These are phyloP conservation scores for Epichloe hybrida DNA, from an alignment of 2,329 filamentous ascomycete genomes.

Conservation along the genomic window DNA sequence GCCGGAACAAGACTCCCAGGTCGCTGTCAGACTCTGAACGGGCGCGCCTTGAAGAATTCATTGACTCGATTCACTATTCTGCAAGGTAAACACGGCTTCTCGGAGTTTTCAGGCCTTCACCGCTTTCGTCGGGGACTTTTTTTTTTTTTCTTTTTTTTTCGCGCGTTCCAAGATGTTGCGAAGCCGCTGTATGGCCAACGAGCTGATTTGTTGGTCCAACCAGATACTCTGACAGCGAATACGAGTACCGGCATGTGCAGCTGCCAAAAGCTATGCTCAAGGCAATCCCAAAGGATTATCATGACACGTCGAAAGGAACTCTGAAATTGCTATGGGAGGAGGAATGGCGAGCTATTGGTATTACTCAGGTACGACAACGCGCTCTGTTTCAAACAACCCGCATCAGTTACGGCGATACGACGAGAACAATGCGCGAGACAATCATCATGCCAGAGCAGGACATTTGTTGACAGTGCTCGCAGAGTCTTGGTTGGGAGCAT, in stretches of 20 bases:
- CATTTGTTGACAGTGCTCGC: constrained; percentile 5
- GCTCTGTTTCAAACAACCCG: background rate
- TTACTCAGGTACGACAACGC: constrained; percentile 63
- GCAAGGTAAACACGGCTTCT: constrained; percentile 44
- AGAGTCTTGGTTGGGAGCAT: constrained; percentile 98
- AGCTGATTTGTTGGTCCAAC: background rate
- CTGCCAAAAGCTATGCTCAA: constrained; percentile 98
- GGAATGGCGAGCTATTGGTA: constrained; percentile 92
- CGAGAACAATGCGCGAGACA: background rate
- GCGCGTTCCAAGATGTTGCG: background rate
- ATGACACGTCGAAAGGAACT: constrained; percentile 77
- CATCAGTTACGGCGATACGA: background rate
- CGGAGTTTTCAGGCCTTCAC: background rate
- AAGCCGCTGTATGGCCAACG: background rate
- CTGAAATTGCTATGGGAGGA: constrained; percentile 96
- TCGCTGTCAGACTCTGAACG: constrained; percentile 70
- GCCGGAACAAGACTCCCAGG: constrained; percentile 78
- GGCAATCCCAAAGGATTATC: constrained; percentile 87
- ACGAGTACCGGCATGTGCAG: constrained; percentile 95
- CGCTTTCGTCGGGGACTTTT: background rate
- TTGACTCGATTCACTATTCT: constrained; percentile 92
- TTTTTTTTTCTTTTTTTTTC: too few species aligned
- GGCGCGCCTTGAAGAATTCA: constrained; percentile 74
- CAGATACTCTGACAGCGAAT: constrained; percentile 86
- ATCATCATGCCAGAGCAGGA: background rate